Base-by-base conservation (phyloP, 495 filamentous ascomycete genomes). In the Podospora bellae-mahoneyi region DNA sequence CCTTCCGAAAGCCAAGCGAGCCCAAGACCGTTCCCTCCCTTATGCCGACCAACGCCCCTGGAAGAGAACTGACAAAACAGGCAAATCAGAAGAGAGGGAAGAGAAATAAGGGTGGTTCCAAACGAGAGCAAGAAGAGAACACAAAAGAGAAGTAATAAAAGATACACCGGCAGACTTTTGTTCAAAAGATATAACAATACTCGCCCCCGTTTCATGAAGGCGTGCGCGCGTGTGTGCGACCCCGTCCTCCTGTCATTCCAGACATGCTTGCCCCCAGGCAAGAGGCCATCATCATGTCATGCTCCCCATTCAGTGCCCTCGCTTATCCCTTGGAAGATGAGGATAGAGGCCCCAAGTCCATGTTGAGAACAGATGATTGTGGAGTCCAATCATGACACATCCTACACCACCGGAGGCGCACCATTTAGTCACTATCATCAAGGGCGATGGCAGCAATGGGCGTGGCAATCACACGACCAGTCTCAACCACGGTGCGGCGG, bases 401-500 rank as follows among this genome's bases (percentile, higher is more conserved):
- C n/a, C 2, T 2, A 20, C 23, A 9, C 6, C 55, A 23, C 3
- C 6, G 13, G 23, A 9, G 4, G 54, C 54, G 4, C 4, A 56
- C 19, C n/a, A 20, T 58, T 19, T 19, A 19, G n/a, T 58, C 55
- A 7, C n/a, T 20, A 19, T 58, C 55, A n/a, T 32, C 23, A 3
- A 13, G 34, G 13, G 56, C 55, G 56, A 57, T 27, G 39, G 39
- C 13, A 16, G 39, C 39, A 16, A 48, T 16, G 39, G 39, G 9
- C 39, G 39, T 13, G 39, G 7, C 39, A 16, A 48, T 16, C 39
- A 48, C 39, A 16, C 39, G 39, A 48, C 27, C 56, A 18, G 64
- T 61, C 32, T 55, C 64, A 57, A 66, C 20, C n/a, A 60, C 32
- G 23, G 57, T 66, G 27, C 32, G 56, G 6, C 28, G 32, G 64